Conservation (phyloP, 495 filamentous ascomycete species). For the Penicillium malachiteum region DNA sequence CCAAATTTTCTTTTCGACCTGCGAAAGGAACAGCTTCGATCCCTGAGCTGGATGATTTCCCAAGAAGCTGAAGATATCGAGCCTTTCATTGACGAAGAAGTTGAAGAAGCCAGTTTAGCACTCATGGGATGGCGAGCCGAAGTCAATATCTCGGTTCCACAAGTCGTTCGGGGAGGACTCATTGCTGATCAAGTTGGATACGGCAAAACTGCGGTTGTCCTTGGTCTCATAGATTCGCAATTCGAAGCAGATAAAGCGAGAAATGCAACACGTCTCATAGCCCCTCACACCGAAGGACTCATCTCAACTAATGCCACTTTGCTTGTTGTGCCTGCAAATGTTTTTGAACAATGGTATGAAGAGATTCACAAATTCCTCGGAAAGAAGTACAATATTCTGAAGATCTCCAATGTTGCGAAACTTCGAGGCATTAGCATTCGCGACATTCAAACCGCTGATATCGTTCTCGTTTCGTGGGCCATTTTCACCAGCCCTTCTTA, state of each 20-base stretch:
- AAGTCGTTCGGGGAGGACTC: conserved; percentile 62
- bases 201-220: conserved; percentile 75
- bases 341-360: conserved; percentile 65
- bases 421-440: conserved; percentile 36
- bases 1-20: conserved; percentile 38
- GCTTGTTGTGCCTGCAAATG: conserved; percentile 61
- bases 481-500: conserved; percentile 50
- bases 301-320: conserved; percentile 65
- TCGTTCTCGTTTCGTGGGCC: conserved; percentile 55
- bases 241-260: conserved; percentile 15
- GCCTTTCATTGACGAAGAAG: conserved; percentile 62
- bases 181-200: conserved; percentile 77
- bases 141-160: conserved; percentile 44
- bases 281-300: conserved; percentile 17
- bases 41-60: conserved; percentile 63
- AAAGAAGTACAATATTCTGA: conserved; percentile 37
- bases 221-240: conserved; percentile 62
- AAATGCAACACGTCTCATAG: neutral
- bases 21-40: conserved; percentile 58
- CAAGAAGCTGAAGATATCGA: conserved; percentile 51
- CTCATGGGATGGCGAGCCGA: conserved; percentile 62
- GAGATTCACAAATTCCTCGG: conserved; percentile 63
- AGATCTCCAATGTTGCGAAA: conserved; percentile 28
- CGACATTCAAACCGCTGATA: conserved; percentile 48
- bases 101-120: conserved; percentile 62